Evolutionary conservation across 331 rosid species (phyloP).

Genomic region (Stylosanthes scabra): DNA sequence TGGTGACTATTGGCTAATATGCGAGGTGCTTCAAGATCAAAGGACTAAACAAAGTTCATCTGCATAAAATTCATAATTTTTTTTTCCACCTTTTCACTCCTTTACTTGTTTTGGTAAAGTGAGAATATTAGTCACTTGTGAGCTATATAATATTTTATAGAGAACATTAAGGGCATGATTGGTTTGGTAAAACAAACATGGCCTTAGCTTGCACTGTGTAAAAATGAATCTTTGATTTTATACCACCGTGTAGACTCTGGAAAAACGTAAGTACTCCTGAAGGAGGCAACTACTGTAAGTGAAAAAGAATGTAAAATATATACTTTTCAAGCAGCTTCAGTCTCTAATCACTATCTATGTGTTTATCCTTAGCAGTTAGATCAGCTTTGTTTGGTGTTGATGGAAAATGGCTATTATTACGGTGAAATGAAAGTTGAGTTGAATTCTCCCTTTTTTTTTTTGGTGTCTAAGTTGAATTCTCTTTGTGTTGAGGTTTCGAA

Average conservation of each 20-base stretch:
- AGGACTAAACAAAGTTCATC: slow-evolving; percentile 38
- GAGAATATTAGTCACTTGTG: slow-evolving; percentile 58
- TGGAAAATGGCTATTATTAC: neutral
- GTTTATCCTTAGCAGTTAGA: neutral
- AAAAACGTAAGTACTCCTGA: slow-evolving; percentile 61
- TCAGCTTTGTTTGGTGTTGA: neutral
- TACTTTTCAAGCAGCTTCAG: slow-evolving; percentile 44
- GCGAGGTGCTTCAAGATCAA: slow-evolving; percentile 38
- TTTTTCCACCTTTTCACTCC: slow-evolving; percentile 9
- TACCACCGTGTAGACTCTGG: slow-evolving; percentile 37
- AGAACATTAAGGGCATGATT: slow-evolving; percentile 33
- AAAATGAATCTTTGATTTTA: slow-evolving; percentile 34
- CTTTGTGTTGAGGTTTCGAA: neutral
- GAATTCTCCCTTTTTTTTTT: too few species aligned
- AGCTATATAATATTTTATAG: slow-evolving; percentile 54
- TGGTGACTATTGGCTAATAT: slow-evolving; percentile 16
- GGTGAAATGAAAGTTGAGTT: neutral
- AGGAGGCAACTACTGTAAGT: slow-evolving; percentile 46
- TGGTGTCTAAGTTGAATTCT: too few species aligned
- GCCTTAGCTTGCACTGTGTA: slow-evolving; percentile 39
- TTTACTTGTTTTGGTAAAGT: slow-evolving; percentile 42
- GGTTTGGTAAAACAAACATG: too few species aligned
- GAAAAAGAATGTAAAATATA: slow-evolving; percentile 58
- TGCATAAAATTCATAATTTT: slow-evolving; percentile 51
- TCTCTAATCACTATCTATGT: slow-evolving; percentile 34